Evolutionary conservation across 2,329 filamentous ascomycete species (phyloP), one percentile per base, ranked within the genome.

Genomic region (Aureobasidium sp.): DNA sequence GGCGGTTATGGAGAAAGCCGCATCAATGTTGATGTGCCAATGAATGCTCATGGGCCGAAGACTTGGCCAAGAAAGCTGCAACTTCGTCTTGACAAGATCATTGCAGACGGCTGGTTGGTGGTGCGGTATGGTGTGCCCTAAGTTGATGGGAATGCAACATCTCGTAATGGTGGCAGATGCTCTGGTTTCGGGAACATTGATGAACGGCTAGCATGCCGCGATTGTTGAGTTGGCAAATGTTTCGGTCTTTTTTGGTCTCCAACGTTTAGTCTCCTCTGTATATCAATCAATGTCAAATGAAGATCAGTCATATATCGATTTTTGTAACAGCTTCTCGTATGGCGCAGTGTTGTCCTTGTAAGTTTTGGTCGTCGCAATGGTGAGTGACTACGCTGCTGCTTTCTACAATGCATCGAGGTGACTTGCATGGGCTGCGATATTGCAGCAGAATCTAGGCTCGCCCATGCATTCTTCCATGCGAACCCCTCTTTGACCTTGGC

Each of bases 1-100:
- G 17, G 41, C 29, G 20, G 48, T 25, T 14, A 41, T 62, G 60
- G 60, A 62, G 29, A 55, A 39, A 22, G 60, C 42, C 6, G 51
- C 49, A 20, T 25, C 41, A 2, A 41, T 62, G 39, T 42, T 62
- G 29, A 62, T 62, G 49, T 57, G 39, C 53, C 42, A 57, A 57
- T 17, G 15, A 22, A 0, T 17, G 27, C 39, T 42, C 29, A n/a
- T 17, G 20, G 17, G n/a, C 52, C 37, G 37, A 17, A 17, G 25
- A 17, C 15, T 22, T 15, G 52, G 37, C 20, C 3, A 14, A 34
- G 52, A 3, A 15, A n/a, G 6, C 22, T 53, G 36, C 31, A 25
- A 34, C 22, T 53, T 41, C 22, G 49, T 7, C 31, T 41, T 53
- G 3, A 17, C 14, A n/a, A 41, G 34, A 15, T 53, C 34, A 37